Base-by-base conservation (phyloP, 2,329 filamentous ascomycete genomes). In the Ophiostoma populinum region DNA sequence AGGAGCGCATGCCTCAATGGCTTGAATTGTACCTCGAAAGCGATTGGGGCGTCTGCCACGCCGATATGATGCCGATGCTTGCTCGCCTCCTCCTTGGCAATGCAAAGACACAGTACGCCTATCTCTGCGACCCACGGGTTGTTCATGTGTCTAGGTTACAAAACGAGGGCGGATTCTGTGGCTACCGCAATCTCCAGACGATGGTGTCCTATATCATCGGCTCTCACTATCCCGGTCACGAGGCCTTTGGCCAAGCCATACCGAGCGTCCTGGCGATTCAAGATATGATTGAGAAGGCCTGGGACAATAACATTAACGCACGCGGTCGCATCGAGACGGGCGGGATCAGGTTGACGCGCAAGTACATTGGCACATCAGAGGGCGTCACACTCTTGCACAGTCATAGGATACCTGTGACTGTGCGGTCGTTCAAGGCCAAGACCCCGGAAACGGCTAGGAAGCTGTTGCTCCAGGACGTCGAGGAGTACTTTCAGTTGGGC, bases 111-210 rank as follows among this genome's bases (percentile, higher is more conserved):
- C 61, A 69, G 35, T 70, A 70, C 43, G 80, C 81, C 6, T 93
- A 85, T 47, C 61, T 93, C 22, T 94, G 86, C 52, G 74, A 85
- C 47, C 67, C 77, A 1, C 62, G 64, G 32, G 78, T 83, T 0
- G 65, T 74, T 32, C 86, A 94, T 48, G 66, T 95, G 18, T 81
- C 80, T 34, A 92, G 92, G 48, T 63, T 92, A 35, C 68, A 65
- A n/a, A 65, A 62, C 40, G 86, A 93, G 57, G 73, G 72, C 67
- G 80, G 83, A 6, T 95, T 95, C 51, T 95, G 87, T 51, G 87
- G 87, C 4, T 95, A 94, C 51, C 70, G 87, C 26, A 95, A 92
- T 49, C 92, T 93, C 21, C 90, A 95, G 52, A 92, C 92, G 75
- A 55, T 94, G 45, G 60, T 78, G 11, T 87, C 85, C 0, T 86